Evolutionary conservation across 129 eudicot genomes (phyloP), one percentile per base, ranked within the genome.

Genomic region (Logfia minima): DNA sequence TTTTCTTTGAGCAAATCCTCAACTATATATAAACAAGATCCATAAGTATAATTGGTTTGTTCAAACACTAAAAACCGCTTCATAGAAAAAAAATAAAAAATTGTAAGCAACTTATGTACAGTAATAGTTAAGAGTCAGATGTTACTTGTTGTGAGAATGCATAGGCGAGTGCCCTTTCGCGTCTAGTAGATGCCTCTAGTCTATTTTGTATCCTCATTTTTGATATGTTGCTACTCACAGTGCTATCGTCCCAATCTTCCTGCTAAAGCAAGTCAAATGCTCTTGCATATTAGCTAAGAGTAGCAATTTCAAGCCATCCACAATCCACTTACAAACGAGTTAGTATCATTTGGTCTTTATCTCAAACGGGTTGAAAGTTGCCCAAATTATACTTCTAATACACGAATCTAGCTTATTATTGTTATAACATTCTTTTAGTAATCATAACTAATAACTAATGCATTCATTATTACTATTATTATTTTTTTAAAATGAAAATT

Each of bases 211-310:
- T 80, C 86, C 93, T 88, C 96, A 83, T 84, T 86, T 85, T 92
- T n/a, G 92, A 66, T 17, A 85, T 81, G 71, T 78, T 83, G 86
- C 98, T 88, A 74, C 92, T 88, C 62, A 92, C 87, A 0, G 89
- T 87, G 88, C 98, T 92, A 68, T 90, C 96, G 48, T 92, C 98
- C 96, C 98, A 92, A 53, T 89, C 96, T 75, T 89, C 94, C 90
- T 87, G 92, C 80, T 71, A 77, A 73, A 65, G 56, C 80, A 84
- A 21, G 71, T 18, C 23, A 68, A 58, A 26, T 22, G 67, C 26
- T 28, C 1, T 43, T 67, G n/a, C 23, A 28, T 58, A 56, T 65
- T 65, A 65, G 70, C 43, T 65, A 31, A 3, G 17, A 32, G 22
- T 65, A 16, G 21, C 69, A 29, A 64, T 61, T 21, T 61, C 17